These are phyloP conservation scores for Dioscorea zingiberensis DNA, from an alignment of 106 monocot genomes.

Conservation along the genomic window DNA sequence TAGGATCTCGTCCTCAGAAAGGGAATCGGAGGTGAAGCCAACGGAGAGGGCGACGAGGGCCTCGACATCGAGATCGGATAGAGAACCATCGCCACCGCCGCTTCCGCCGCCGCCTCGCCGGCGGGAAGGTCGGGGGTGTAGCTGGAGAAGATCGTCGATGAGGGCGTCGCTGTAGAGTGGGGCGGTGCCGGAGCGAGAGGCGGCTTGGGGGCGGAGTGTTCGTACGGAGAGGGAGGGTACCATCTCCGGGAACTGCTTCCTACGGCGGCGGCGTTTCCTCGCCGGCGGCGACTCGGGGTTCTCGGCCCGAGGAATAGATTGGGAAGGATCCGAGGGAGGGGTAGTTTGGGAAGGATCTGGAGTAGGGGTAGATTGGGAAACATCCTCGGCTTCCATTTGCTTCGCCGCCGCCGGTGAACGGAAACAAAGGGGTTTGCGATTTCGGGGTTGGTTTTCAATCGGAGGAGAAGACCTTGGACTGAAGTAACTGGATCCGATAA, in stretches of 20 bases:
- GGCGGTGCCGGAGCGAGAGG: conserved; percentile 19
- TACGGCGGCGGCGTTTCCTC: conserved; percentile 53
- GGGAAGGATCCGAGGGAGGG: conserved; percentile 6
- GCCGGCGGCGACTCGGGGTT: conserved; percentile 17
- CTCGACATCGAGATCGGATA: conserved; percentile 68
- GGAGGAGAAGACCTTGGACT: no score
- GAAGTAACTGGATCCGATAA: no score
- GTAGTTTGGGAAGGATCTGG: not conserved
- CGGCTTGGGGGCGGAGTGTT: conserved; percentile 33
- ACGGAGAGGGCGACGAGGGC: conserved; percentile 74
- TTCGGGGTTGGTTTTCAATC: no score
- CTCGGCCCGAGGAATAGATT: not conserved
- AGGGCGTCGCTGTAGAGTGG: conserved; percentile 37
- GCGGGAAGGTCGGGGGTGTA: conserved; percentile 6
- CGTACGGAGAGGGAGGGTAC: conserved; percentile 51
- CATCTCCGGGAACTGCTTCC: conserved; percentile 73
- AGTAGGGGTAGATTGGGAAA: conserved; percentile 5
- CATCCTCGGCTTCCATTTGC: not conserved
- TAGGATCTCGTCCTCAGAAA: conserved; percentile 92
- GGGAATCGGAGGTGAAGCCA: conserved; percentile 87
- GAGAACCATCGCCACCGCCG: conserved; percentile 26
- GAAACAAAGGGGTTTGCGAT: no score
- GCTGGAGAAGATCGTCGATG: conserved; percentile 47
- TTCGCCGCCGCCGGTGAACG: no score
- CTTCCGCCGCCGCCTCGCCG: conserved; percentile 4